Percentiles rank a stretch among this genome's conserved stretches.
Conservation (phyloP, 495 filamentous ascomycete species). For the Penicillium steckii region DNA sequence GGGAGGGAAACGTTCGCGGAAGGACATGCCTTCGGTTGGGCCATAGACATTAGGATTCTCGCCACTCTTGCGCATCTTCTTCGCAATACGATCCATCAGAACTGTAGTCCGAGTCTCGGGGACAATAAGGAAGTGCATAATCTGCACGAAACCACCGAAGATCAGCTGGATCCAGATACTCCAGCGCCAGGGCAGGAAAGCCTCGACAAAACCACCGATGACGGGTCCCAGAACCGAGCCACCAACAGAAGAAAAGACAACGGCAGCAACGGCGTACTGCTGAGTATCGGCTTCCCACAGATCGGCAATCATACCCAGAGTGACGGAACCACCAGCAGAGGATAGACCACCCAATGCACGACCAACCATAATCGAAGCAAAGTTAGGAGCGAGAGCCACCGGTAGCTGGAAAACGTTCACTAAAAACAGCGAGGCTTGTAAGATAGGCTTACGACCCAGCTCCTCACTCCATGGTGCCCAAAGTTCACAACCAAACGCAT, state of each 20-base stretch:
- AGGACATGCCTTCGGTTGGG: slow-evolving; percentile 59
- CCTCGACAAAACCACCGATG: slow-evolving; percentile 58
- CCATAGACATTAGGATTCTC: slow-evolving; percentile 59
- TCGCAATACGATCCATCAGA: slow-evolving; percentile 60
- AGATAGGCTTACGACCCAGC: slow-evolving; percentile 54
- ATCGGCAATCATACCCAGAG: slow-evolving; percentile 61
- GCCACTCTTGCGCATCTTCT: slow-evolving; percentile 49
- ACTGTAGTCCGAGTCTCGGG: slow-evolving; percentile 59
- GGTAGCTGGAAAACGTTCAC: slow-evolving; percentile 61
- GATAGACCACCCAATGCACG: slow-evolving; percentile 58
- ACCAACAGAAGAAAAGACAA: slow-evolving; percentile 64
- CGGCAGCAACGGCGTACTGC: slow-evolving; percentile 59
- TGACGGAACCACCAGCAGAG: slow-evolving; percentile 63
- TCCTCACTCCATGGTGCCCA: slow-evolving; percentile 70
- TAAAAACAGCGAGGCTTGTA: slow-evolving; percentile 54
- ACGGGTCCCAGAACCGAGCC: slow-evolving; percentile 62
- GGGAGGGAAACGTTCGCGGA: slow-evolving; percentile 56
- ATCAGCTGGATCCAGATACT: slow-evolving; percentile 60
- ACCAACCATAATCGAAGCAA: slow-evolving; percentile 54
- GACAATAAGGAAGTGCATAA: slow-evolving; percentile 52
- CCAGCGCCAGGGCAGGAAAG: slow-evolving; percentile 53
- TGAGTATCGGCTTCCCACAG: slow-evolving; percentile 60
- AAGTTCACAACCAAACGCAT: slow-evolving; percentile 65
- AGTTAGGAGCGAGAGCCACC: slow-evolving; percentile 53
- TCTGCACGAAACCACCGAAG: slow-evolving; percentile 56